Evolutionary conservation across 768 basidiomycete species (phyloP), one percentile per base, ranked within the genome.

Genomic region (Gloeopeniophorella convolvens): DNA sequence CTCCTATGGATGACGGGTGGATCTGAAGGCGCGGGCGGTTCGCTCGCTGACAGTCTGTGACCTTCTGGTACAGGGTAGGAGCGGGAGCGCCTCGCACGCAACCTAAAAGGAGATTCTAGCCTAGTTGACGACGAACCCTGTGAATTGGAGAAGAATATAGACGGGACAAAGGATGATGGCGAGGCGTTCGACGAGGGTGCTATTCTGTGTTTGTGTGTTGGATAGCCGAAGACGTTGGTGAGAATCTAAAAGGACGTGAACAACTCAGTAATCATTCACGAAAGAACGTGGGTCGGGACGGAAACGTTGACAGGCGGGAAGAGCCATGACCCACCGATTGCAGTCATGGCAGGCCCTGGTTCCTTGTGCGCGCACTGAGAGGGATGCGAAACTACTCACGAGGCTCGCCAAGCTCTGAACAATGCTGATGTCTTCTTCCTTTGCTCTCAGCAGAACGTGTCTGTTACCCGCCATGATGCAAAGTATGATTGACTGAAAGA

Each of bases 401-500:
- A 80, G 70, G 42, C 72, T 66, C 11, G 73, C 73, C 30, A 88
- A 68, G 59, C 75, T 80, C 28, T 75, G 72, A 23, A 85, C 78
- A 7, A 80, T 61, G 21, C 70, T 60, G 27, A 87, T 65, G 51
- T 89, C 87, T 47, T 85, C 82, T 55, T 82, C 80, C 10, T 70
- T 71, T 1, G 83, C 77, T 36, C 82, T 73, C 15, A 89, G 67
- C 48, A 89, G 71, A 24, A 89, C 66, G 62, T 86, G 72, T 55
- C 75, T 80, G 57, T 81, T 70, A 1, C 78, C 77, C 3, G 83
- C 72, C 30, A 84, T 67, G 40, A 88, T 69, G 61, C 77, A 84
- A 3, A 83, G 73, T 26, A 88, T 73, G 13, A 87, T 66, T 18
- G 82, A 78, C 61, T 82, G 83, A 18, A 87, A 65, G 34, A 86